Percentiles rank a stretch among this genome's conserved stretches.
Conservation (phyloP, 1,139 yeast species). For the Candida labiduridarum region DNA sequence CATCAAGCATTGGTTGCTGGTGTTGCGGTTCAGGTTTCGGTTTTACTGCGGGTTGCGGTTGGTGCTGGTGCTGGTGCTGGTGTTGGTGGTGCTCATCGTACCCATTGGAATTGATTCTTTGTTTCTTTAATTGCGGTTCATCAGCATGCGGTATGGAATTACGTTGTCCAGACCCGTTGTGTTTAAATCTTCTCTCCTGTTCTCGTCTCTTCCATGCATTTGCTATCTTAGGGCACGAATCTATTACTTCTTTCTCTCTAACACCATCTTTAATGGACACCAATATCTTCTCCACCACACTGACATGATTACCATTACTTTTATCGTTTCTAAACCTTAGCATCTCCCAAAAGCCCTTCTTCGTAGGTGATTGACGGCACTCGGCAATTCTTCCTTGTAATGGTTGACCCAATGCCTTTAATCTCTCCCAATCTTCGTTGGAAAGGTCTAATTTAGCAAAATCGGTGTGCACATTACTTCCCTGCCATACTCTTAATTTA, state of each 20-base stretch:
- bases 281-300: slow-evolving; percentile 79
- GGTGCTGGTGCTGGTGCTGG: background rate
- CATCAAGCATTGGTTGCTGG: slow-evolving; percentile 18
- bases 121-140: slow-evolving; percentile 14
- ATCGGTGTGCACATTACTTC: slow-evolving; percentile 64
- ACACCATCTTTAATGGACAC: slow-evolving; percentile 89
- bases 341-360: slow-evolving; percentile 72
- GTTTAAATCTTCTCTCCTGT: slow-evolving; percentile 26
- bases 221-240: slow-evolving; percentile 37
- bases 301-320: slow-evolving; percentile 78
- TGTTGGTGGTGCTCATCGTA: slow-evolving; percentile 3
- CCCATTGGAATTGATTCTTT: slow-evolving; percentile 7
- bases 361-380: slow-evolving; percentile 60
- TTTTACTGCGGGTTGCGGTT: slow-evolving; percentile 13
- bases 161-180: slow-evolving; percentile 10
- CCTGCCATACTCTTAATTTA: slow-evolving; percentile 78
- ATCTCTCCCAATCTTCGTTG: slow-evolving; percentile 79
- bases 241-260: slow-evolving; percentile 69
- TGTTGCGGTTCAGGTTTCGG: slow-evolving; percentile 13
- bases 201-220: slow-evolving; percentile 41
- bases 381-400: slow-evolving; percentile 91
- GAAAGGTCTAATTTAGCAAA: slow-evolving; percentile 65
- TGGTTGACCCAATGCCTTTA: slow-evolving; percentile 75
- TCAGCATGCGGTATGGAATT: slow-evolving; percentile 7
- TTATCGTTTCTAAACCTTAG: slow-evolving; percentile 93